Evolutionary conservation across 2,329 filamentous ascomycete genomes (phyloP), one percentile per base, ranked within the genome.

Genomic region (Fusarium albidum): DNA sequence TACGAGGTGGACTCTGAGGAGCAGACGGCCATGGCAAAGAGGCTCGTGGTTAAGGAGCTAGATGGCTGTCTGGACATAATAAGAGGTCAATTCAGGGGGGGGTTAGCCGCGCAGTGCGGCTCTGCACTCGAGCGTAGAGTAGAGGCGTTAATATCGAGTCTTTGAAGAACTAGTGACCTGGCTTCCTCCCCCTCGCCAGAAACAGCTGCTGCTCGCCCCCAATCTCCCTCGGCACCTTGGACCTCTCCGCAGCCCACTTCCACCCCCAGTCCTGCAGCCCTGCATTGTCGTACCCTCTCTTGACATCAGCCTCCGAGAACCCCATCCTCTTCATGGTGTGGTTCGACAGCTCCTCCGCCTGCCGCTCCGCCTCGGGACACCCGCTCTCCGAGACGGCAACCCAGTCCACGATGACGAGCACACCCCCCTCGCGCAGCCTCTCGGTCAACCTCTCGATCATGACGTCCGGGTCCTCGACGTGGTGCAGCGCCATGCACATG

Each of bases 401-500:
- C 67, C 70, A 71, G 49, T 75, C 73, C 3, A 75, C 48, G 5
- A 74, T 64, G 25, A 74, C 55, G 9, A 75, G 38, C 0, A 68
- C 55, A 5, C 73, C 73, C 1, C 69, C 71, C 1, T 63, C 59
- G 9, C 50, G 51, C 3, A 75, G 55, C 5, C 70, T 52, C 15
- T 65, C 61, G 2, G 67, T 55, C 3, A 75, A 67, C 7, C 59
- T 63, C 1, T 35, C 14, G 3, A 75, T 47, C 65, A 73, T 70
- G 2, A 34, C 42, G 1, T 59, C 53, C 0, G 65, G 58, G 27
- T 74, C 63, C 5, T 67, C 57, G 9, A 75, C 64, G 33, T 75
- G 73, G 33, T 75, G 73, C 1, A 75, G 69, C 0, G 73, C 71
- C 66, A 74, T 66, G 11, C 66, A 68, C 48, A 74, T 74, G 26